A percentile compares a stretch with the other conserved stretches of the same genome.
These are phyloP conservation scores for Aspergillus candidus DNA, from an alignment of 2,329 filamentous ascomycete genomes.

Conservation along the genomic window DNA sequence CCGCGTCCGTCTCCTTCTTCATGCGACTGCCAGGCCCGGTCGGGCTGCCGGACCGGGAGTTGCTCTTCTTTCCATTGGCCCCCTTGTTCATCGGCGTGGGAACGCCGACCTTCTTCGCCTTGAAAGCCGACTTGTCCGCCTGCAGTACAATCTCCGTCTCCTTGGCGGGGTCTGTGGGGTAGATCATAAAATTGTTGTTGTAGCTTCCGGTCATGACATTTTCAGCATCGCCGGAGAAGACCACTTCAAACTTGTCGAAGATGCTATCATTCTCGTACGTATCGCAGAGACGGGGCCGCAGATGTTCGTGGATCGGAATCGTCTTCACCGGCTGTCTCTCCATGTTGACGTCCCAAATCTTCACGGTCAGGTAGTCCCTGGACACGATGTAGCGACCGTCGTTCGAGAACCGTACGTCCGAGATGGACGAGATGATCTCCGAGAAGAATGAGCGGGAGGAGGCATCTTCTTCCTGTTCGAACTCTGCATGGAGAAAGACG, in stretches of 20 bases:
- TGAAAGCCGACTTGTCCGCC: slow-evolving; percentile 98
- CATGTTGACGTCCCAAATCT: slow-evolving; percentile 99
- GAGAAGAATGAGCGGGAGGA: slow-evolving; percentile 98
- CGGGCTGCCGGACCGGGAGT: slow-evolving; percentile 82
- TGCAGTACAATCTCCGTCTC: slow-evolving; percentile 96
- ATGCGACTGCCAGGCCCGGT: slow-evolving; percentile 85
- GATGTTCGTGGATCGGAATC: slow-evolving; percentile 96
- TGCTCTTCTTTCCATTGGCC: slow-evolving; percentile 70
- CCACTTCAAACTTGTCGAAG: slow-evolving; percentile 99
- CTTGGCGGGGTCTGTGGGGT: slow-evolving; percentile 90
- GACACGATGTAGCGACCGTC: slow-evolving; percentile 97
- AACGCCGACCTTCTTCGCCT: slow-evolving; percentile 98
- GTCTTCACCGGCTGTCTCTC: slow-evolving; percentile 96
- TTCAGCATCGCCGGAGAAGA: slow-evolving; percentile 96
- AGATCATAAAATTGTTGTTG: slow-evolving; percentile 99
- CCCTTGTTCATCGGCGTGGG: slow-evolving; percentile 89
- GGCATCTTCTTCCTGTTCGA: slow-evolving; percentile 97
- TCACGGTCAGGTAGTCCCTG: slow-evolving; percentile 95
- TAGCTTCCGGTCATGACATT: slow-evolving; percentile 99
- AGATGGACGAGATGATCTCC: slow-evolving; percentile 99
- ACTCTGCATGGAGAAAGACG: slow-evolving; percentile 55
- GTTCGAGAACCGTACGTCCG: slow-evolving; percentile 93
- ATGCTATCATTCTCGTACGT: slow-evolving; percentile 99
- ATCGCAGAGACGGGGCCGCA: slow-evolving; percentile 88
- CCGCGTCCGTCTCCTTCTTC: slow-evolving; percentile 97